Conservation (phyloP, 2,329 filamentous ascomycete species). For the Dothiorella sarmentorum region DNA sequence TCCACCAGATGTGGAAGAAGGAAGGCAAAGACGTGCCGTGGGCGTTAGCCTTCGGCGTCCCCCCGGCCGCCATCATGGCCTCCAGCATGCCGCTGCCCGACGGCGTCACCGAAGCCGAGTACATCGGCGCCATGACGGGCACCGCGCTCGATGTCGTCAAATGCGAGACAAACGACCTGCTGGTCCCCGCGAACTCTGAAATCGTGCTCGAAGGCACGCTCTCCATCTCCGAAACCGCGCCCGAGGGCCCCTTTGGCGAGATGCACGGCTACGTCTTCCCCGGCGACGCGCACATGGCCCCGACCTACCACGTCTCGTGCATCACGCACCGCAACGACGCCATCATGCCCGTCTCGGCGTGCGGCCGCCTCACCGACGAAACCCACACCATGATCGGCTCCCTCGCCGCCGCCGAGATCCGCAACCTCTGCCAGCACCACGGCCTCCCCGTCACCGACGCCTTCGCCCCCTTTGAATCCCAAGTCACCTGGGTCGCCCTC, state of each 20-base stretch:
- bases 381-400: slow-evolving; percentile 44
- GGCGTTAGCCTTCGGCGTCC: slow-evolving; percentile 48
- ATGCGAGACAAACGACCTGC: slow-evolving; percentile 50
- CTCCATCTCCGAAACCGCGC: slow-evolving; percentile 42
- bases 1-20: slow-evolving; percentile 48
- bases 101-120: slow-evolving; percentile 48
- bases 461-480: slow-evolving; percentile 45
- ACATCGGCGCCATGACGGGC: slow-evolving; percentile 48
- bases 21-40: slow-evolving; percentile 47
- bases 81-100: slow-evolving; percentile 37
- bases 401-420: slow-evolving; percentile 45
- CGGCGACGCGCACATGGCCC: slow-evolving; percentile 39
- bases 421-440: slow-evolving; percentile 31
- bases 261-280: slow-evolving; percentile 43
- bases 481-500: slow-evolving; percentile 47
- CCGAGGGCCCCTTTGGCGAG: slow-evolving; percentile 52
- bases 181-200: slow-evolving; percentile 50
- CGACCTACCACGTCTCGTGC: slow-evolving; percentile 39
- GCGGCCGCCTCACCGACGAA: slow-evolving; percentile 46
- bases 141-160: slow-evolving; percentile 48
- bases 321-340: slow-evolving; percentile 50
- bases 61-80: slow-evolving; percentile 50
- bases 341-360: slow-evolving; percentile 47
- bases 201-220: slow-evolving; percentile 52
- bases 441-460: slow-evolving; percentile 45